These are phyloP conservation scores for Solanum chacoense DNA, from an alignment of 305 asterid species.

Conservation along the genomic window DNA sequence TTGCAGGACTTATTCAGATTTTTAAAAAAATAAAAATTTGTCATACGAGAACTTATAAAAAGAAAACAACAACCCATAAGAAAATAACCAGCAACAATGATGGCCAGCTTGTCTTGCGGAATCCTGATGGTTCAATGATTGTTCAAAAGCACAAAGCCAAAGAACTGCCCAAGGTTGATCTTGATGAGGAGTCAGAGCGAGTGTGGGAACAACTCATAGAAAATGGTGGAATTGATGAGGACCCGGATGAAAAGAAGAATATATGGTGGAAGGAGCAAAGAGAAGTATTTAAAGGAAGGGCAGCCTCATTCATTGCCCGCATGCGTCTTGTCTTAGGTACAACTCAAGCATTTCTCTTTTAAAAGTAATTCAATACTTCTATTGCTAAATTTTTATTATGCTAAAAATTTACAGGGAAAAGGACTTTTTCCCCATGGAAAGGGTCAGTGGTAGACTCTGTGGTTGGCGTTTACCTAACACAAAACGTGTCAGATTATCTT, in stretches of 20 bases:
- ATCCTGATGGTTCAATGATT: background rate
- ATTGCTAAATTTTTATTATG: background rate
- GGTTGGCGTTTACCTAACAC: constrained; percentile 60
- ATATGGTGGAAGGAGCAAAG: constrained; percentile 20
- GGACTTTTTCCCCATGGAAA: constrained; percentile 46
- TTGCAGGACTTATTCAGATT: background rate
- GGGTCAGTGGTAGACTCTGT: constrained; percentile 66
- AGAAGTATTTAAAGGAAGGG: background rate
- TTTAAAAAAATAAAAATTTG: constrained; percentile 5
- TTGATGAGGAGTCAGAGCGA: constrained; percentile 24
- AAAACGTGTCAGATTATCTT: constrained; percentile 44
- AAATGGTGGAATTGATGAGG: constrained; percentile 1
- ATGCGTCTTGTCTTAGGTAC: constrained; percentile 46
- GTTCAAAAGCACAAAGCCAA: background rate
- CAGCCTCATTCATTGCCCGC: constrained; percentile 13
- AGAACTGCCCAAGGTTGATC: constrained; percentile 25
- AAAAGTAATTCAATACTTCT: background rate
- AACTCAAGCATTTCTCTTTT: background rate
- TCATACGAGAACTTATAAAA: background rate
- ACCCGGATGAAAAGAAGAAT: constrained; percentile 13
- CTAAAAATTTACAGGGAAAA: constrained; percentile 26
- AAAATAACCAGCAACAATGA: background rate
- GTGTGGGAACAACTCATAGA: constrained; percentile 27
- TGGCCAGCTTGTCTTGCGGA: constrained; percentile 14
- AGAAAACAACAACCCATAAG: background rate